These are phyloP conservation scores for Daldinia sp. DNA, from an alignment of 2,329 filamentous ascomycete species.

Conservation along the genomic window DNA sequence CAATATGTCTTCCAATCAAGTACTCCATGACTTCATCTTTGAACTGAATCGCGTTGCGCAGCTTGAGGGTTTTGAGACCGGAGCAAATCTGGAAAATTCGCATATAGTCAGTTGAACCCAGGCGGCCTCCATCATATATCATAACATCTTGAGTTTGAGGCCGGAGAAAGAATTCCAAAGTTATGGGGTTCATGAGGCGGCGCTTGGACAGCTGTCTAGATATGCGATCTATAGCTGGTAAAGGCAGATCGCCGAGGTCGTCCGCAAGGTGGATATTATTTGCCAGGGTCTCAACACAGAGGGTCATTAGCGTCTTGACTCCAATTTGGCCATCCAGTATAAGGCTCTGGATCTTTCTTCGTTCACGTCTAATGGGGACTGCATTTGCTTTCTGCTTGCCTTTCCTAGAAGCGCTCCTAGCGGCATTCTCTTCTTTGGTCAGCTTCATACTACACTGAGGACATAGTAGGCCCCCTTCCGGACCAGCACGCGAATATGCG, in stretches of 20 bases:
- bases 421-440: slow-evolving; percentile 72
- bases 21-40: slow-evolving; percentile 88
- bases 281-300: slow-evolving; percentile 72
- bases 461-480: slow-evolving; percentile 88
- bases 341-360: slow-evolving; percentile 84
- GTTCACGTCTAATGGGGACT: slow-evolving; percentile 65
- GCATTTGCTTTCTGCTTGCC: slow-evolving; percentile 65
- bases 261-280: slow-evolving; percentile 73
- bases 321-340: slow-evolving; percentile 82
- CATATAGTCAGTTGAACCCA: slow-evolving; percentile 81
- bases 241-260: slow-evolving; percentile 70
- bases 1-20: slow-evolving; percentile 76
- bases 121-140: slow-evolving; percentile 71
- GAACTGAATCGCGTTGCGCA: slow-evolving; percentile 90
- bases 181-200: slow-evolving; percentile 66
- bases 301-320: slow-evolving; percentile 74
- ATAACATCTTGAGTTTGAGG: slow-evolving; percentile 63
- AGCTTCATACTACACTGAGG: slow-evolving; percentile 81
- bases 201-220: slow-evolving; percentile 71
- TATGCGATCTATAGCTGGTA: slow-evolving; percentile 68
- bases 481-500: slow-evolving; percentile 84
- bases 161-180: slow-evolving; percentile 68
- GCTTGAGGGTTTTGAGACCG: slow-evolving; percentile 75
- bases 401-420: slow-evolving; percentile 59
- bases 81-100: slow-evolving; percentile 83